Evolutionary conservation across 73 alveolate genomes (phyloP), one percentile per base, ranked within the genome.

Genomic region (Paramecium caudatum): DNA sequence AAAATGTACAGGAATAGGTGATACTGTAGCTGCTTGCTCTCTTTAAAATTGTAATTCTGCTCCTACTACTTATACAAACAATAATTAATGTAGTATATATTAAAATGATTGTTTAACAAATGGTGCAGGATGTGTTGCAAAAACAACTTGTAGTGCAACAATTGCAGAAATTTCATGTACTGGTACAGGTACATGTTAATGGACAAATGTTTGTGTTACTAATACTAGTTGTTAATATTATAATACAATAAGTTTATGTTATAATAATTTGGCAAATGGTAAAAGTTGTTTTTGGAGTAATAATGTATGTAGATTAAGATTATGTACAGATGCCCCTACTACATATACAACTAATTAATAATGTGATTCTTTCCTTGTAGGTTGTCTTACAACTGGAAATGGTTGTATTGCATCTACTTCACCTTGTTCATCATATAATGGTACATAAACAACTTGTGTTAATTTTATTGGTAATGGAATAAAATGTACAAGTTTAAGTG

Each of bases 111-210:
- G 88, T 74, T n/a, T 74, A 21, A 74, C 88, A 10, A 74, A 36
- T 74, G 88, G 88, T 4, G 32, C 12, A 2, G 88, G 88, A 17
- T 74, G 88, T 43, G 88, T 74, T n/a, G 69, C 36, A 1, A 74
- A 23, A 5, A 74, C 88, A 33, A 7, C 39, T 15, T 65, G 83
- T 13, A 30, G 16, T 16, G 32, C 83, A 30, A 65, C 83, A 33
- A 13, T 33, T 13, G 32, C 23, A 30, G 47, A 65, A 32, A 13
- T 65, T 32, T 17, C 48, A 32, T 65, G 83, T 65, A 12, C 7
- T 7, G 49, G 49, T 32, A 65, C 61, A 4, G 34, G 9, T 5
- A 9, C 2, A 13, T 65, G 83, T 15, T 13, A 6, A 3, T 65
- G 83, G 83, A 65, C 27, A 32, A 8, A 65, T 17, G 39, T 65